These are phyloP conservation scores for Capillidium rhysosporum DNA, from an alignment of 371 early-diverging fungal species.

Conservation along the genomic window DNA sequence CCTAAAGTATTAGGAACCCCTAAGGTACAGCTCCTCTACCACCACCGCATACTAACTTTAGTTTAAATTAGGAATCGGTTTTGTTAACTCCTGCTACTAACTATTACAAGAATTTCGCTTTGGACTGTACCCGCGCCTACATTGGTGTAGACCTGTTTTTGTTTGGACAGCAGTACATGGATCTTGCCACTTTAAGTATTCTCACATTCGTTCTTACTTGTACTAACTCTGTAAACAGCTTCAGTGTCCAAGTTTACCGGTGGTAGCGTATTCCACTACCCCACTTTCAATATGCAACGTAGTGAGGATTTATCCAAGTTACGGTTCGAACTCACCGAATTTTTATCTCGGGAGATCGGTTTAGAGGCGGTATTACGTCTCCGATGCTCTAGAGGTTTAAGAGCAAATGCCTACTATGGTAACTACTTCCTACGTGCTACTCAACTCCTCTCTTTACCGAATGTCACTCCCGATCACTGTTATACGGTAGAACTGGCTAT, in stretches of 20 bases:
- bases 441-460: constrained; percentile 83
- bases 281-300: constrained; percentile 76
- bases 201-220: neutral
- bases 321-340: constrained; percentile 64
- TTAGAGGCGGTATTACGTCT: constrained; percentile 93
- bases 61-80: constrained; percentile 51
- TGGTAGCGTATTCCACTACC: constrained; percentile 88
- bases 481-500: constrained; percentile 80
- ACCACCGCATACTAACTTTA: neutral
- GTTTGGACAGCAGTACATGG: constrained; percentile 78
- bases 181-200: constrained; percentile 69
- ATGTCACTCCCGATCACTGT: constrained; percentile 83
- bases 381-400: constrained; percentile 65
- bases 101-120: constrained; percentile 90
- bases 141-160: constrained; percentile 86
- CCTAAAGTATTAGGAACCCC: constrained; percentile 66
- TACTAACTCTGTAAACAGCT: constrained; percentile 12
- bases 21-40: constrained; percentile 16
- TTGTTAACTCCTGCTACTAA: constrained; percentile 59
- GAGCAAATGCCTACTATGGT: constrained; percentile 80
- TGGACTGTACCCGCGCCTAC: constrained; percentile 77
- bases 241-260: constrained; percentile 81
- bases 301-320: constrained; percentile 78
- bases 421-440: constrained; percentile 93
- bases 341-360: constrained; percentile 67